Base-by-base conservation (phyloP, 169 alveolate genomes). In the Plasmodium relictum region DNA sequence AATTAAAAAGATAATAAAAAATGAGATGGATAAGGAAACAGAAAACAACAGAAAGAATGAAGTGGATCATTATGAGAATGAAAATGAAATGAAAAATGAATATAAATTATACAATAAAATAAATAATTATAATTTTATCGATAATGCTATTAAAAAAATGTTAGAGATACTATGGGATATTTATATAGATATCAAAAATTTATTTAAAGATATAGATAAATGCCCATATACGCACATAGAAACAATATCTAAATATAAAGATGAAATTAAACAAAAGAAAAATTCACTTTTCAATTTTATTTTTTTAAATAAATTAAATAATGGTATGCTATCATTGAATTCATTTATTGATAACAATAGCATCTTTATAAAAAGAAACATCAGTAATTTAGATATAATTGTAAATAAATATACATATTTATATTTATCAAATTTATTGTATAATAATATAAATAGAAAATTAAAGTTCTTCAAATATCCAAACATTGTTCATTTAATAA, bases 181-280 rank as follows among this genome's bases (percentile, higher is more conserved):
- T 14, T 80, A 80, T 45, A 80, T 80, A 66, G 90, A 80, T 70
- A 62, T 80, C 42, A 80, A 68, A 59, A 80, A 68, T 45, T 37
- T 80, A 41, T 80, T 66, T 48, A 62, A 80, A 80, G 90, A 80
- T 61, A 80, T 80, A 5, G 90, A 80, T 59, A 80, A 68, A 16
- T 80, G 90, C 31, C 90, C 90, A 14, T 54, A 80, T 20, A 80
- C 90, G 16, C 90, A 80, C 12, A 68, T 80, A n/a, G 90, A 68
- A 39, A 80, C 90, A 0, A 80, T 80, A 44, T 66, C 78, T 44
- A 80, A 80, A 68, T 80, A 80, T 80, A 80, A 65, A 50, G 90
- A 80, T 18, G 90, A 80, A 22, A 66, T 80, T 24, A 80, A 80
- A 37, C 65, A 54, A 72, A 80, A 68, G 52, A 80, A 80, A 80